Base-by-base conservation (phyloP, 2,329 filamentous ascomycete species). In the Neophaeococcomyces mojaviensis region DNA sequence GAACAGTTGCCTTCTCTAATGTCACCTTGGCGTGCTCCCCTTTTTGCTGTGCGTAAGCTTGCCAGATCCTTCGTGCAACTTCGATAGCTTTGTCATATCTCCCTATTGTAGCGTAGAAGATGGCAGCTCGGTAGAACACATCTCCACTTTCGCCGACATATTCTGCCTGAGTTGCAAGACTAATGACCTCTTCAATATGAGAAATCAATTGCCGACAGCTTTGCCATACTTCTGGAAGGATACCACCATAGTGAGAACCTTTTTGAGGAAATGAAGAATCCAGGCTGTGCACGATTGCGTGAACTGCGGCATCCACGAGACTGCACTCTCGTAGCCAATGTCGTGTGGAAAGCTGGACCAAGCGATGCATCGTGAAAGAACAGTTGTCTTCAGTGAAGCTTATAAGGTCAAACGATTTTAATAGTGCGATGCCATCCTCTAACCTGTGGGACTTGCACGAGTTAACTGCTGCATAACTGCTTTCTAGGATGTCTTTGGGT, bases 311-410 rank as follows among this genome's bases (percentile, higher is more conserved):
- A 5, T 35, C 33, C 33, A 35, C 13, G 13, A 35, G 33, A 7
- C 19, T 15, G 6, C n/a, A 18, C n/a, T 7, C 19, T 5, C n/a
- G 33, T 6, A 35, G n/a, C 33, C 33, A 35, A n/a, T 35, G 33
- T 5, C 33, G 6, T 7, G 6, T 35, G n/a, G 33, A 35, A 6
- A 35, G 33, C n/a, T 35, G 33, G 33, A 35, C 33, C 33, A 35
- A 35, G n/a, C 33, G 33, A 35, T 35, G 33, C 33, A 35, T 35
- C 33, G 13, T 35, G 33, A 35, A 35, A 15, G 33, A 35, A 5
- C 7, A 13, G 7, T 35, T 18, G n/a, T 35, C 33, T 5, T 35
- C n/a, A 6, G 33, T 18, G 33, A 35, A n/a, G 6, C 6, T 18
- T 35, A 35, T 15, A 15, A 35, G 33, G 33, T 13, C 6, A n/a